These are phyloP conservation scores for Penicillium chermesinum DNA, from an alignment of 495 filamentous ascomycete genomes.

Conservation along the genomic window DNA sequence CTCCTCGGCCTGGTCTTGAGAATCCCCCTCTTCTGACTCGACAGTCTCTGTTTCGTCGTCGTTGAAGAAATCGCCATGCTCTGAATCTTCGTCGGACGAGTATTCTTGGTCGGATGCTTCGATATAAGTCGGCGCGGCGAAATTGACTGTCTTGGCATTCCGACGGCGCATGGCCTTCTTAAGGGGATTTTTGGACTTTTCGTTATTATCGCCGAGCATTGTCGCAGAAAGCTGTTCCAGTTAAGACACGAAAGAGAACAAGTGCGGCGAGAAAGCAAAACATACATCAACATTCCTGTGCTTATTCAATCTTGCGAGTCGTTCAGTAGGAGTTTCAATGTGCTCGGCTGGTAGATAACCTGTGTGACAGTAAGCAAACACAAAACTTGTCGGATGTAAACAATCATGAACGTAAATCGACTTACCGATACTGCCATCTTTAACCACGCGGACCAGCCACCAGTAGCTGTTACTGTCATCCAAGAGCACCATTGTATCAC, in stretches of 20 bases:
- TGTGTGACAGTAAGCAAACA: slow-evolving; percentile 34
- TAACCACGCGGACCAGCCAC: slow-evolving; percentile 97
- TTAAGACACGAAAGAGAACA: slow-evolving; percentile 11
- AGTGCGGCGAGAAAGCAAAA: slow-evolving; percentile 5
- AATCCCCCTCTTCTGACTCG: slow-evolving; percentile 39
- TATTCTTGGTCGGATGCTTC: slow-evolving; percentile 90
- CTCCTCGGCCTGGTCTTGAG: slow-evolving; percentile 33
- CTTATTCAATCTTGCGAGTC: slow-evolving; percentile 91
- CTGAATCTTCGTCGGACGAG: slow-evolving; percentile 75
- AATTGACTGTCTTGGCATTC: slow-evolving; percentile 85
- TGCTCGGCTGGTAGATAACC: slow-evolving; percentile 97
- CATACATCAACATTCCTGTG: slow-evolving; percentile 95
- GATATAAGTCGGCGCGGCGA: slow-evolving; percentile 79
- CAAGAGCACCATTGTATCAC: slow-evolving; percentile 99
- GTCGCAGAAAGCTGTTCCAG: slow-evolving; percentile 71
- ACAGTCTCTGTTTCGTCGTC: slow-evolving; percentile 49
- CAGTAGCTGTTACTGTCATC: slow-evolving; percentile 99
- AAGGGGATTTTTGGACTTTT: slow-evolving; percentile 83
- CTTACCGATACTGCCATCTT: slow-evolving; percentile 94
- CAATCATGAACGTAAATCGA: neutral
- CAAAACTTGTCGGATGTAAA: too few species aligned
- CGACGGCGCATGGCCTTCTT: slow-evolving; percentile 85
- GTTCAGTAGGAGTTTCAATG: slow-evolving; percentile 96
- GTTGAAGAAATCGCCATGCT: slow-evolving; percentile 50
- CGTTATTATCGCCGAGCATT: slow-evolving; percentile 87